phyloP scores from a whole-genome alignment of 2,329 filamentous ascomycete species.

The Talaromyces sp. region DNA sequence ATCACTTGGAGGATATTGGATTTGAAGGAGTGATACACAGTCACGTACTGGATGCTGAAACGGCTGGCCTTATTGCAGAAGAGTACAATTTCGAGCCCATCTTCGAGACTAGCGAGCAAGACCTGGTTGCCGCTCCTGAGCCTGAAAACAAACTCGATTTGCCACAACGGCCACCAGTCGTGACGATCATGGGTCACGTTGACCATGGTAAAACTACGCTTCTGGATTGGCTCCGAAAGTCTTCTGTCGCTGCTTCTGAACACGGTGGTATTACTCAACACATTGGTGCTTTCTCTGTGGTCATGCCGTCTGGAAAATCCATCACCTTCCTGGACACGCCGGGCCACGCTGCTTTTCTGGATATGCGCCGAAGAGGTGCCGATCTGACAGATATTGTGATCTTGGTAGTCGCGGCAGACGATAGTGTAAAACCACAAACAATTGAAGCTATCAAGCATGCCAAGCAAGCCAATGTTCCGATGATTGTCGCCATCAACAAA shows the following conservation, averaged over 20 bases:
- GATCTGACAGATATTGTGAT: conserved; percentile 97
- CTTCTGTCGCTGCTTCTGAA: conserved; percentile 84
- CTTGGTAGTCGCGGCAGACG: conserved; percentile 91
- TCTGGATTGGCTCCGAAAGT: conserved; percentile 87
- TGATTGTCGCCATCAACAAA: conserved; percentile 98
- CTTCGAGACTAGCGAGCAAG: conserved; percentile 63
- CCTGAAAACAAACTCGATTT: conserved; percentile 66
- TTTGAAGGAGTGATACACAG: conserved; percentile 82
- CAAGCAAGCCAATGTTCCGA: conserved; percentile 78
- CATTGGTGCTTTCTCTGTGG: conserved; percentile 94
- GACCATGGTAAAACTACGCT: conserved; percentile 98
- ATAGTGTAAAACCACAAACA: conserved; percentile 96
- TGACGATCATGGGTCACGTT: conserved; percentile 99
- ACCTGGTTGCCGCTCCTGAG: conserved; percentile 67
- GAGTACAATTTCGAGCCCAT: conserved; percentile 91
- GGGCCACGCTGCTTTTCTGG: conserved; percentile 90
- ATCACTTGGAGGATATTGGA: conserved; percentile 76
- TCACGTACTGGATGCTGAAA: conserved; percentile 86
- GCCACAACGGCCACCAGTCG: conserved; percentile 79
- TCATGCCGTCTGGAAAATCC: conserved; percentile 76
- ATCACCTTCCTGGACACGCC: conserved; percentile 98
- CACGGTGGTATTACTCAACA: conserved; percentile 98
- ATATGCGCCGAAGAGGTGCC: conserved; percentile 92
- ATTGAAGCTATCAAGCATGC: conserved; percentile 95
- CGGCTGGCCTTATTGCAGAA: conserved; percentile 81